These are phyloP conservation scores for Scedosporium apiospermum DNA, from an alignment of 2,329 filamentous ascomycete species.

Conservation along the genomic window DNA sequence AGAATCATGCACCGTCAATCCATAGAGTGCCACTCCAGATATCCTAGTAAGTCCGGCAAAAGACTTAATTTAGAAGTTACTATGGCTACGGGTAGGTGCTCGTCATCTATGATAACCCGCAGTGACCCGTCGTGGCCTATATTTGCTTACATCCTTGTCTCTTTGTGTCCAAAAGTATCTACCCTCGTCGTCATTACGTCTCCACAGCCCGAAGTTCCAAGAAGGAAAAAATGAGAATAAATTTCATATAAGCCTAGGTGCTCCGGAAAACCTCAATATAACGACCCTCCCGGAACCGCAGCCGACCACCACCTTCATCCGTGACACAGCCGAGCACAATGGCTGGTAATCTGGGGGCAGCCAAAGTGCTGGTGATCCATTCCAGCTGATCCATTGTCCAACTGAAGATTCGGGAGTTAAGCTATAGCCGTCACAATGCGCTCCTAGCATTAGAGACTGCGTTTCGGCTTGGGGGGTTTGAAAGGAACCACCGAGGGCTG, in stretches of 20 bases:
- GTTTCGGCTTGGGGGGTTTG: not conserved
- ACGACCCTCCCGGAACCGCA: not conserved
- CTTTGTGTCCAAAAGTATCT: no score
- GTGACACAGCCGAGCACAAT: not conserved
- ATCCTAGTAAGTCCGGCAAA: no score
- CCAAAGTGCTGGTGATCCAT: not conserved
- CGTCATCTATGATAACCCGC: no score
- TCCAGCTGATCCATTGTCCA: not conserved
- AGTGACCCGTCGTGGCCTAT: no score
- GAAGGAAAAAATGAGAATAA: not conserved
- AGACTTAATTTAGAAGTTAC: no score
- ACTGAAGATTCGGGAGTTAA: not conserved
- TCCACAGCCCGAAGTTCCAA: no score
- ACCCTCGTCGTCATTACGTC: no score
- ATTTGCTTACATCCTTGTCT: no score
- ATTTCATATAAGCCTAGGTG: not conserved
- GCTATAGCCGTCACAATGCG: not conserved
- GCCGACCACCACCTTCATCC: not conserved
- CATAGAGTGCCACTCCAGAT: no score
- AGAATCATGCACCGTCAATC: no score
- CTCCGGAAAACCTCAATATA: not conserved
- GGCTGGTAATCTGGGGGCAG: not conserved
- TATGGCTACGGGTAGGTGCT: no score
- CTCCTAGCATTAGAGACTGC: not conserved
- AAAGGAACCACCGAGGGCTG: not conserved